Evolutionary conservation across 139 green algal genomes (phyloP), one percentile per base, ranked within the genome.

Genomic region (Ettlia oleoabundans): DNA sequence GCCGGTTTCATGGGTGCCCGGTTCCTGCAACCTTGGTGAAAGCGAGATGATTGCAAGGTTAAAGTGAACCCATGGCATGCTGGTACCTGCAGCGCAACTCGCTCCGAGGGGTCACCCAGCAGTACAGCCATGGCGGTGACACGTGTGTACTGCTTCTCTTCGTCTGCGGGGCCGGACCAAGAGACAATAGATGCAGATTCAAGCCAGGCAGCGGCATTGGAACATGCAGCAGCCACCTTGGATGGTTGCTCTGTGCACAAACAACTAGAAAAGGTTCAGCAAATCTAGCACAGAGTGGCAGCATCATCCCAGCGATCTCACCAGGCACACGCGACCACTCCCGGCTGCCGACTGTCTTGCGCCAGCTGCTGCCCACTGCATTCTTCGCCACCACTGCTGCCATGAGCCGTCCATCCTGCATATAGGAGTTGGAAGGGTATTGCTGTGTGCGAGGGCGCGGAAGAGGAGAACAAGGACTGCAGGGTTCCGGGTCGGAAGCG

Each of bases 351-450:
- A 96, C 52, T n/a, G 90, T 95, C 77, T 96, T 96, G 43, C 90
- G 82, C 92, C 92, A 96, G 66, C 77, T 91, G 86, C 84, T 91
- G 69, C 93, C 93, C 28, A 96, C 93, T 13, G 90, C 82, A 61
- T 96, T 96, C 87, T 96, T 96, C 37, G 92, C 92, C 21, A 96
- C 76, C 13, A 96, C 91, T 26, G 88, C 85, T 21, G 93, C 92
- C 78, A 96, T 81, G 64, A 96, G 83, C 3, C 93, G 88, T 0
- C 84, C 86, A n/a, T 91, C 76, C 93, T 96, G 89, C 62, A 9
- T 22, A 28, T n/a, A 65, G 33, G 37, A 75, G 26, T 22, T 51
- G 35, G 47, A 13, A 18, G 15, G 47, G 43, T 19, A 0, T 3
- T n/a, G n/a, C n/a, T n/a, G n/a, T n/a, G n/a, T n/a, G n/a, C n/a